Percentiles rank a stretch among this genome's conserved stretches.
Evolutionary conservation across 2,329 filamentous ascomycete genomes (phyloP).

Genomic region (Monosporascus sp.): DNA sequence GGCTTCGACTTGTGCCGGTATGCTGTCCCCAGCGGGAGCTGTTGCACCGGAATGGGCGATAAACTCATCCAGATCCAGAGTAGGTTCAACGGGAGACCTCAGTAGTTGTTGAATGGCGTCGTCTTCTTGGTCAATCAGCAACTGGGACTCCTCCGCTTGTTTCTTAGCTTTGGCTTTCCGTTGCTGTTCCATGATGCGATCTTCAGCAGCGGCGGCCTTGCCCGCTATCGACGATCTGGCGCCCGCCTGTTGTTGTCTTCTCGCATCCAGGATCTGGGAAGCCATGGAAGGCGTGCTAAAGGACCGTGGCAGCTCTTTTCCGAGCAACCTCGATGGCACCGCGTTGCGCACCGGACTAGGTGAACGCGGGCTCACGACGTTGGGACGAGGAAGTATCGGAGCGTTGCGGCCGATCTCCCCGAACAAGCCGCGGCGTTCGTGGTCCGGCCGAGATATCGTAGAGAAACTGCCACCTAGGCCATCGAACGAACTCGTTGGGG

Average conservation of each 20-base stretch:
- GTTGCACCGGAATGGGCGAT: conserved; percentile 55
- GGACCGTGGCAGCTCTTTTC: conserved; percentile 48
- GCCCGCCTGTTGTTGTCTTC: conserved; percentile 31
- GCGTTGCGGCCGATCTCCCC: conserved; percentile 47
- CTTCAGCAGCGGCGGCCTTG: conserved; percentile 35
- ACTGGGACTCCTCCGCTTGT: conserved; percentile 51
- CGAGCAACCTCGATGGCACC: conserved; percentile 44
- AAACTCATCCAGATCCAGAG: conserved; percentile 60
- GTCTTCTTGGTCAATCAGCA: conserved; percentile 63
- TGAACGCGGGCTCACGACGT: conserved; percentile 58
- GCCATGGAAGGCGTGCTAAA: conserved; percentile 57
- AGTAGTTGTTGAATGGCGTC: conserved; percentile 62
- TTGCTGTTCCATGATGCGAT: conserved; percentile 45
- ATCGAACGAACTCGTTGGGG: conserved; percentile 55
- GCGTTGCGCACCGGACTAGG: conserved; percentile 64
- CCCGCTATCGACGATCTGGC: conserved; percentile 34
- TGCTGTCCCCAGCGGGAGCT: conserved; percentile 48
- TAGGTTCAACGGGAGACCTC: conserved; percentile 55
- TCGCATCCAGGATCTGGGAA: conserved; percentile 44
- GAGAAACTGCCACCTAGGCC: conserved; percentile 41
- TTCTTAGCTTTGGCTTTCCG: conserved; percentile 48
- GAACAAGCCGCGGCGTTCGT: conserved; percentile 44
- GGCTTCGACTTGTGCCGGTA: conserved; percentile 59
- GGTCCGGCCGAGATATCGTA: conserved; percentile 40
- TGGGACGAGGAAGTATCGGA: conserved; percentile 50